These are phyloP conservation scores for Coemansia sp. DNA, from an alignment of 192 early-diverging fungal species.

Conservation along the genomic window DNA sequence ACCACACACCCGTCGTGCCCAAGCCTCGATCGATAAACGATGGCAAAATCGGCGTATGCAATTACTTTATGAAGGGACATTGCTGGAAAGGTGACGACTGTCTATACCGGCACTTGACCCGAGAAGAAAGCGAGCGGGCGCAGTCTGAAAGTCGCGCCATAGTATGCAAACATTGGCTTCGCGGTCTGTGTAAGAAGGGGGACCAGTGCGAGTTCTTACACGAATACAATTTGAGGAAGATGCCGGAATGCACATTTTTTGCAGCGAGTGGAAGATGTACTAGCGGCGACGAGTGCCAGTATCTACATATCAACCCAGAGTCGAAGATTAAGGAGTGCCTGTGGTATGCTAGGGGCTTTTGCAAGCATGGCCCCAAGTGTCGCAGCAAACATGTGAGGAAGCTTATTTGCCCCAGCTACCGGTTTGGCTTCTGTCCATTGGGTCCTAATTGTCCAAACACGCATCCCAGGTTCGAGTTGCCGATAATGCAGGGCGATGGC, in stretches of 20 bases:
- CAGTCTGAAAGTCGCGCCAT: slow-evolving; percentile 70
- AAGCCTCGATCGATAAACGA: slow-evolving; percentile 32
- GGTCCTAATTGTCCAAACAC: slow-evolving; percentile 88
- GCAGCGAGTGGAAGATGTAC: slow-evolving; percentile 86
- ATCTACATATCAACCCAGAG: slow-evolving; percentile 93
- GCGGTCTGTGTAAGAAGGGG: slow-evolving; percentile 97
- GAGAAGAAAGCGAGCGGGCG: slow-evolving; percentile 43
- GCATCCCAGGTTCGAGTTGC: slow-evolving; percentile 61
- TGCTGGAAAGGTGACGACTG: slow-evolving; percentile 80
- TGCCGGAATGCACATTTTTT: slow-evolving; percentile 98
- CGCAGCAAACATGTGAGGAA: slow-evolving; percentile 91
- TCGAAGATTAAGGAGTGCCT: slow-evolving; percentile 89
- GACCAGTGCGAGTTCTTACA: slow-evolving; percentile 98
- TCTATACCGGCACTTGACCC: slow-evolving; percentile 71
- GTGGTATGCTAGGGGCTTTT: slow-evolving; percentile 97
- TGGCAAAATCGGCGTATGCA: slow-evolving; percentile 68
- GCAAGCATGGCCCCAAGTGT: slow-evolving; percentile 75
- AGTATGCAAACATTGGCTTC: slow-evolving; percentile 98
- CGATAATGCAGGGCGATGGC: slow-evolving; percentile 22
- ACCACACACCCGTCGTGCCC: slow-evolving; percentile 28
- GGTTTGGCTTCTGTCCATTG: slow-evolving; percentile 95
- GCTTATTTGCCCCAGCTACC: slow-evolving; percentile 83
- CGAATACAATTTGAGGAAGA: slow-evolving; percentile 95
- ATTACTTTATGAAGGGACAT: slow-evolving; percentile 81
- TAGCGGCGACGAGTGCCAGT: slow-evolving; percentile 84